Evolutionary conservation across 2,329 filamentous ascomycete species (phyloP).

Genomic region (Aspergillus spinulosporus): DNA sequence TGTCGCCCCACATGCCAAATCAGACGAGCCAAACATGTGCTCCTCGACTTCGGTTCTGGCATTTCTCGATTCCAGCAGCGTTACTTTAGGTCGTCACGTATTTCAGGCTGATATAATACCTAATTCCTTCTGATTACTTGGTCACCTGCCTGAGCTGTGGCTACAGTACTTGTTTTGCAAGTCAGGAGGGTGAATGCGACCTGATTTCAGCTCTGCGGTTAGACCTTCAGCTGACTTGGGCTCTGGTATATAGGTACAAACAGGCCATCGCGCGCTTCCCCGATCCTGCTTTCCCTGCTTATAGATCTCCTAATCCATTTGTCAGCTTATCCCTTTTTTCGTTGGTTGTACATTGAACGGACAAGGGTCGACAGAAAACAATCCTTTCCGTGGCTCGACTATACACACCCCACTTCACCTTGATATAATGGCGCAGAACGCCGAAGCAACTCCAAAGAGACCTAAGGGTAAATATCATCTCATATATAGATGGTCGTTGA

Average conservation of each 20-base stretch:
- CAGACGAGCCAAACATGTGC: conserved; percentile 14
- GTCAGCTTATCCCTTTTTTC: not conserved
- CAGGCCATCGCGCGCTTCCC: conserved; percentile 6
- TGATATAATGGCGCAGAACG: conserved; percentile 33
- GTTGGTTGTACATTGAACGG: not conserved
- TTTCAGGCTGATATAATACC: conserved; percentile 8
- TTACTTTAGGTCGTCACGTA: conserved; percentile 1
- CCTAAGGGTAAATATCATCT: conserved; percentile 44
- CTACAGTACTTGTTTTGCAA: not conserved
- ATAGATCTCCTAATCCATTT: not conserved
- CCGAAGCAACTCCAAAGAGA: conserved; percentile 37
- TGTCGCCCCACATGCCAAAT: conserved; percentile 14
- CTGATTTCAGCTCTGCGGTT: conserved; percentile 12
- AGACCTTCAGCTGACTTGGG: conserved; percentile 14
- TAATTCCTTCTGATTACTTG: conserved; percentile 5
- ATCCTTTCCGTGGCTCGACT: conserved; percentile 5
- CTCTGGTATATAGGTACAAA: not conserved
- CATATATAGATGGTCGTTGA: too few relatives aligned
- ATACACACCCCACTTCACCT: conserved; percentile 14
- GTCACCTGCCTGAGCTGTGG: conserved; percentile 1
- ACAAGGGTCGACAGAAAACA: not conserved
- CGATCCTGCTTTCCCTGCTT: not conserved
- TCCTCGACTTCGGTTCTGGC: conserved; percentile 9
- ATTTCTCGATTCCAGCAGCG: conserved; percentile 1
- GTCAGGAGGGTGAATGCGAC: conserved; percentile 16